Evolutionary conservation across 2,329 filamentous ascomycete species (phyloP), one percentile per base, ranked within the genome.

Genomic region (Tolypocladium inflatum): DNA sequence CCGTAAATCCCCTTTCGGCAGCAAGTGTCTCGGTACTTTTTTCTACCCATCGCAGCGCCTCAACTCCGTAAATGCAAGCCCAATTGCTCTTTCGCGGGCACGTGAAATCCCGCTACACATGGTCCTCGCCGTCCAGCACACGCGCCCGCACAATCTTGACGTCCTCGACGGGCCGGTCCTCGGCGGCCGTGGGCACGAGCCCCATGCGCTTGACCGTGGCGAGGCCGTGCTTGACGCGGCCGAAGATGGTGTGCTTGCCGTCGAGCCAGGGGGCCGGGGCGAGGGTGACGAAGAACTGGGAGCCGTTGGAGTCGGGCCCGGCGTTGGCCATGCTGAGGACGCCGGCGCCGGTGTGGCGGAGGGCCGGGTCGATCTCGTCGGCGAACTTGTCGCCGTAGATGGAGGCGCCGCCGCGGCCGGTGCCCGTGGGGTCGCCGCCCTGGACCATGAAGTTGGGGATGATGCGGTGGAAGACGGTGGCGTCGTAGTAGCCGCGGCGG

Each of bases 381-480:
- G 88, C 90, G 72, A 97, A 97, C 70, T 90, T 93, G 55, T 91
- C 89, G 67, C 93, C 94, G 74, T 91, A 97, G 76, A 97, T 96
- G 61, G 87, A 92, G 59, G 80, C 80, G 59, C 94, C 94, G 66
- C 94, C 94, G 59, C 91, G 86, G 56, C 94, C 94, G 1, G 91
- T 97, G 60, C 92, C 93, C 0, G 93, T 96, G 1, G 93, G 93
- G 73, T 99, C 94, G 59, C 93, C 92, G 61, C 88, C 90, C 77
- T 97, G 93, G 59, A 96, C 81, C 93, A 99, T 97, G 79, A 99
- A 99, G 74, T 90, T 85, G 56, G 90, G 86, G 69, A 99, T 97
- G 66, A 97, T 87, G 71, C 94, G 91, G 79, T 97, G 94, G 81
- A 97, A 93, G 68, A 92, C 77, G 60, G 89, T 84, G 70, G 76